Base-by-base conservation (phyloP, 2,329 filamentous ascomycete species). In the Penicillium occitanis region DNA sequence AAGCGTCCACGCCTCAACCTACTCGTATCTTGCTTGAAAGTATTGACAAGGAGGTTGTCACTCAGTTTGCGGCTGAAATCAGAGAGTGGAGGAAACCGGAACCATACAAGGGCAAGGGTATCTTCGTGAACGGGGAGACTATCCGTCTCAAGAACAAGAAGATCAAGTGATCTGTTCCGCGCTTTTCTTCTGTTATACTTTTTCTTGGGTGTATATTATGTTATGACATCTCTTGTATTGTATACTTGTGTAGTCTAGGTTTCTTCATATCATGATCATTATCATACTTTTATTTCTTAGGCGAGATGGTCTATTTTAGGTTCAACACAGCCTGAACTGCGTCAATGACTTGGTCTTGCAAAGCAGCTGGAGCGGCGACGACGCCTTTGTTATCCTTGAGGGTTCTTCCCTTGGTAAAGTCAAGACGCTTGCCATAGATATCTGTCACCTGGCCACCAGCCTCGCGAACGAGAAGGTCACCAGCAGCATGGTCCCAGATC, bases 101-200 rank as follows among this genome's bases (percentile, higher is more conserved):
- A 82, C 95, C 95, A 70, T 99, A 99, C 81, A 99, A 99, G 87
- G 95, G 95, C 71, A 98, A 99, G 88, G 95, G 95, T 73, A 96
- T 99, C 73, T 99, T 98, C 78, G 90, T 99, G 73, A 96, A 98
- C 75, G 92, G 93, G 69, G 93, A 99, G 85, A 97, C 93, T 35
- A 97, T 99, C 82, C 96, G 91, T 86, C 80, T 99, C 80, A 99
- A 99, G 89, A 90, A 92, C 75, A 99, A 97, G 90, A 95, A 94
- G 87, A 92, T 94, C 79, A 94, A 93, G 85, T 95, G 88, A 83
- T 76, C 71, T 7, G 44, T 64, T 61, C 63, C 61, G 59, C 68
- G 62, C 64, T 61, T 46, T 55, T 6, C 33, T 25, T 57, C 61
- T 17, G 44, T 62, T 33, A 42, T 64, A 42, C 69, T 69, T 51